A percentile compares a stretch with the other conserved stretches of the same genome.
Conservation (phyloP, 805 yeast genomes). For the Cyberlindnera veronae region DNA sequence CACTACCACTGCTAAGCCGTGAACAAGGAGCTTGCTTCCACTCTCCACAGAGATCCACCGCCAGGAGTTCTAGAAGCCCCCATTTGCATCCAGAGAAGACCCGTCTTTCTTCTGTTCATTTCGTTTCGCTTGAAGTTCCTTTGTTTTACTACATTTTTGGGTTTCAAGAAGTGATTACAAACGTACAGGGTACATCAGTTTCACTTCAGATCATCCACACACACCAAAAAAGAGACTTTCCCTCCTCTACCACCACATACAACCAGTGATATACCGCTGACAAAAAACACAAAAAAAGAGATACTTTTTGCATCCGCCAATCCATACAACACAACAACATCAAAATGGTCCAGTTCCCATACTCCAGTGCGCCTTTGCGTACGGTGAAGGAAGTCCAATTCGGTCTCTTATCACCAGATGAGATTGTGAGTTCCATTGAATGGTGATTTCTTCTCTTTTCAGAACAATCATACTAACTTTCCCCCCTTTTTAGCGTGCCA, state of each 20-base stretch:
- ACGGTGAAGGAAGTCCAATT: constrained; percentile 98
- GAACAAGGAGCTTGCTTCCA: background rate
- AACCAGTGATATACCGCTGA: too few species aligned
- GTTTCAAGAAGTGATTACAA: background rate
- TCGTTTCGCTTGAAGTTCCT: constrained; percentile 1
- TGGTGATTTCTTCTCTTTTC: too few species aligned
- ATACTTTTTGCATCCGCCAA: background rate
- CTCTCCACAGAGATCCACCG: too few species aligned
- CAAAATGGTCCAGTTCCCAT: constrained; percentile 62
- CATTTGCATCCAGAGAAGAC: background rate
- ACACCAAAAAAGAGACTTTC: background rate
- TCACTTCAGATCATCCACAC: background rate
- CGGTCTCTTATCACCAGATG: constrained; percentile 97
- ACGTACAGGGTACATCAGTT: constrained; percentile 1
- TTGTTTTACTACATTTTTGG: constrained; percentile 1
- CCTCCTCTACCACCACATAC: background rate
- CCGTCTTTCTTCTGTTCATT: background rate
- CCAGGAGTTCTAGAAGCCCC: too few species aligned
- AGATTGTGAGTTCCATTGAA: constrained; percentile 46
- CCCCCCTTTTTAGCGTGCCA: constrained; percentile 59
- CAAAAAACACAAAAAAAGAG: constrained; percentile 9
- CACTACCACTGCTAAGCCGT: too few species aligned
- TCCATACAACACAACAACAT: constrained; percentile 1
- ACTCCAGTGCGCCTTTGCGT: constrained; percentile 97
- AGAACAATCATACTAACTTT: constrained; percentile 7